phyloP scores from a whole-genome alignment of 495 filamentous ascomycete species.

The Lasiosphaeriaceae sp. region DNA sequence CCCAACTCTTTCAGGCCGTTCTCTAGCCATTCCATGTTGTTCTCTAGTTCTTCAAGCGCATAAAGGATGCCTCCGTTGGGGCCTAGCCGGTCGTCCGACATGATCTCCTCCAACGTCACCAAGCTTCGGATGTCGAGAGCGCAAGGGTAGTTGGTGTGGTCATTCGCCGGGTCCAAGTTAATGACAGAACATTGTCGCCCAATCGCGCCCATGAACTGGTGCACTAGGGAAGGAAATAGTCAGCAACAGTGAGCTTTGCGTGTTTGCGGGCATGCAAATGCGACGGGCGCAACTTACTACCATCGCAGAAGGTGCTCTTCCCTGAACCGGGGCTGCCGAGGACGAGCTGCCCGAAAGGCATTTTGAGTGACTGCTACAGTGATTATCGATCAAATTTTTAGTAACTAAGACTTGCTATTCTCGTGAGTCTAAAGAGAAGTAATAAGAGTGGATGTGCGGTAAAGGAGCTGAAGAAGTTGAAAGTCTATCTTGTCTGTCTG shows the following conservation, averaged over 20 bases:
- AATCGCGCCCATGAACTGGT: conserved; percentile 94
- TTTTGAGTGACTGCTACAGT: conserved; percentile 11
- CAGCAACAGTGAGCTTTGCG: neutral
- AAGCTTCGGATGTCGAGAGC: conserved; percentile 88
- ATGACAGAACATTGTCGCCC: conserved; percentile 90
- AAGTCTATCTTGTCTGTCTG: too few relatives aligned
- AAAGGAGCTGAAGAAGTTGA: too few relatives aligned
- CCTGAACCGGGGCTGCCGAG: conserved; percentile 90
- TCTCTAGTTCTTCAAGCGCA: conserved; percentile 90
- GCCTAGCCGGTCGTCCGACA: conserved; percentile 86
- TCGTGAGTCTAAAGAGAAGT: too few relatives aligned
- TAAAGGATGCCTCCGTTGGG: conserved; percentile 92
- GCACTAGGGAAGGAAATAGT: conserved; percentile 49
- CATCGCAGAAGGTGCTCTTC: conserved; percentile 97
- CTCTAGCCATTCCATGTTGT: conserved; percentile 88
- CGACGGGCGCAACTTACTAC: conserved; percentile 50
- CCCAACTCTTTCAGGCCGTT: conserved; percentile 68
- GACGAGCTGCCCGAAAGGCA: conserved; percentile 68
- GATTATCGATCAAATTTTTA: neutral
- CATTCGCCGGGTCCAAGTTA: conserved; percentile 97
- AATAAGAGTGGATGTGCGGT: too few relatives aligned
- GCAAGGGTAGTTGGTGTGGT: conserved; percentile 71
- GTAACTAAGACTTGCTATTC: neutral
- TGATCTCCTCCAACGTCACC: conserved; percentile 87
- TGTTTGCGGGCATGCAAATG: neutral